phyloP scores from a whole-genome alignment of 495 filamentous ascomycete species.

The Physcia stellaris region DNA sequence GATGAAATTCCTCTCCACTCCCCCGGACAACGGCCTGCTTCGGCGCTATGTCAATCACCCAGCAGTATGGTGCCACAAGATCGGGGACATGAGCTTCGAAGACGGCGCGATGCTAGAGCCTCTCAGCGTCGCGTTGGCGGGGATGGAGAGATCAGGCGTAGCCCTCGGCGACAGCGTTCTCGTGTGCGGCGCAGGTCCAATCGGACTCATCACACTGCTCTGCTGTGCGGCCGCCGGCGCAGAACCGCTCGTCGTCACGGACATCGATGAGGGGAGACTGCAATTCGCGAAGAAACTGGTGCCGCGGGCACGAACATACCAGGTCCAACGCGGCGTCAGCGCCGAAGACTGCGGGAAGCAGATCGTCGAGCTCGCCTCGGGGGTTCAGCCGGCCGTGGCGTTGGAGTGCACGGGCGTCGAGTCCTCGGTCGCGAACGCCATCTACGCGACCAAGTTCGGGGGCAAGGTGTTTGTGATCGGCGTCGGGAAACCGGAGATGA shows the following conservation, averaged over 20 bases:
- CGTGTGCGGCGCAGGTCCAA: constrained; percentile 75
- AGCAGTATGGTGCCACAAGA: constrained; percentile 70
- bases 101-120: constrained; percentile 86
- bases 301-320: constrained; percentile 51
- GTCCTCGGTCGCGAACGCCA: constrained; percentile 55
- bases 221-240: constrained; percentile 71
- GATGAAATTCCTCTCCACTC: constrained; percentile 75
- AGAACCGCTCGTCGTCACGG: constrained; percentile 55
- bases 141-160: constrained; percentile 52
- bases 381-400: constrained; percentile 53
- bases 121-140: constrained; percentile 70
- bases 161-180: constrained; percentile 59
- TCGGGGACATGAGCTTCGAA: constrained; percentile 52
- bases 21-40: constrained; percentile 63
- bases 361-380: constrained; percentile 36
- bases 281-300: constrained; percentile 51
- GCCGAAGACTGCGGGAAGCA: constrained; percentile 45
- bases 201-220: constrained; percentile 66
- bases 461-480: constrained; percentile 80
- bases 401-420: constrained; percentile 81
- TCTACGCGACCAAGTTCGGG: constrained; percentile 56
- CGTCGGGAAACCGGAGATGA: constrained; percentile 64
- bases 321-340: constrained; percentile 37
- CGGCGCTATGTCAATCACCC: constrained; percentile 65
- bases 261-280: constrained; percentile 57